A percentile compares a stretch with the other conserved stretches of the same genome.
Conservation (phyloP, 2,329 filamentous ascomycete species). For the Scytalidium lignicola region DNA sequence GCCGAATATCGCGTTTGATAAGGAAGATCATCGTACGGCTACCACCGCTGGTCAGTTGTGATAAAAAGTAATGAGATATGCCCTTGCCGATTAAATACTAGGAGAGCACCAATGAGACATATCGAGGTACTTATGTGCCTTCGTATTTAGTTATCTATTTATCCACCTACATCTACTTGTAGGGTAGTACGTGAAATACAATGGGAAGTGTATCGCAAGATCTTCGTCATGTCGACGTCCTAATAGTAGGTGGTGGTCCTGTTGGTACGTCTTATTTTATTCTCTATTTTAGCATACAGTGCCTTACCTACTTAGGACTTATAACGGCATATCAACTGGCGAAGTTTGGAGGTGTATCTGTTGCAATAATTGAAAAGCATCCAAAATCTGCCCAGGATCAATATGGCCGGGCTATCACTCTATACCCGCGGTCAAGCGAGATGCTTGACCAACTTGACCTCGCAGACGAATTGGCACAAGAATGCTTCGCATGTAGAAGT, state of each 20-base stretch:
- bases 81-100: not conserved
- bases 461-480: conserved; percentile 43
- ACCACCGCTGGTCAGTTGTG: not conserved
- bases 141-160: too few relatives aligned
- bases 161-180: too few relatives aligned
- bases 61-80: not conserved
- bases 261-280: conserved; percentile 28
- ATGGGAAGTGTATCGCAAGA: conserved; percentile 16
- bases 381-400: conserved; percentile 42
- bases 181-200: not conserved
- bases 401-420: conserved; percentile 50
- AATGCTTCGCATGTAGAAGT: conserved; percentile 46
- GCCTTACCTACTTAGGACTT: conserved; percentile 17
- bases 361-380: conserved; percentile 45
- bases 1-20: not conserved
- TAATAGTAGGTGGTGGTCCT: conserved; percentile 40
- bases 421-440: conserved; percentile 46
- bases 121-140: too few relatives aligned
- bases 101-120: too few relatives aligned
- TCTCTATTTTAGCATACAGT: conserved; percentile 9
- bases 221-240: conserved; percentile 26
- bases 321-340: conserved; percentile 41
- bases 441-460: conserved; percentile 48
- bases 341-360: conserved; percentile 31
- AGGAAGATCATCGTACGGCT: not conserved